Evolutionary conservation across 148 eudicot species (phyloP), one percentile per base, ranked within the genome.

Genomic region (Arbutus unedo): DNA sequence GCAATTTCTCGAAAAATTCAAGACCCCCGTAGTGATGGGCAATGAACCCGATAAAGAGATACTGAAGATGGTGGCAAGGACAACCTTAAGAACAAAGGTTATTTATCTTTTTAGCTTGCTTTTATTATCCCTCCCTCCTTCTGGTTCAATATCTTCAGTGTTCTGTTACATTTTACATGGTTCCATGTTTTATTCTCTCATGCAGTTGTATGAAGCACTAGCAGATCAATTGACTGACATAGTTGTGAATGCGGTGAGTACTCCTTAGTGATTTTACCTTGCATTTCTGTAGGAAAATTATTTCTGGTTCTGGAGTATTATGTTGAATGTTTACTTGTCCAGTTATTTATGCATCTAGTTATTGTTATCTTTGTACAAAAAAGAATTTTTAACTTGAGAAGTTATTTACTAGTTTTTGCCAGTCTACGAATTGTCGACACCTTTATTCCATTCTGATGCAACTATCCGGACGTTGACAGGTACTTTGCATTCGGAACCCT

Each of bases 211-310:
- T 73, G 99, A 96, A 91, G 83, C 93, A 66, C 86, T 96, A 83
- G 99, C 99, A 73, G 99, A 96, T 89, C 99, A 96, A 83, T 77
- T 94, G 88, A 96, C 98, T 23, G 95, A 96, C 75, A 93, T 96
- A 80, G 95, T 96, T 75, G 94, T 89, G 48, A 93, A 94, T 84
- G 87, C 91, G 85, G 99, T 96, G 80, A 88, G 99, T 89, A 74
- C 50, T 79, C 76, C 67, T 43, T 31, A n/a, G 21, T 79, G 55
- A 6, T 48, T 51, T 77, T 80, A 25, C 72, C 51, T 7, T 18
- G 16, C 48, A 19, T 71, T 81, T 81, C 51, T 48, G n/a, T 81
- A 8, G 70, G 19, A 47, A 79, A 64, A 53, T 14, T 81, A 4
- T 19, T 81, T 53, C 19, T 16, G 54, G 31, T n/a, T 72, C 57